Base-by-base conservation (phyloP, 495 filamentous ascomycete species). In the Collariella sp. region DNA sequence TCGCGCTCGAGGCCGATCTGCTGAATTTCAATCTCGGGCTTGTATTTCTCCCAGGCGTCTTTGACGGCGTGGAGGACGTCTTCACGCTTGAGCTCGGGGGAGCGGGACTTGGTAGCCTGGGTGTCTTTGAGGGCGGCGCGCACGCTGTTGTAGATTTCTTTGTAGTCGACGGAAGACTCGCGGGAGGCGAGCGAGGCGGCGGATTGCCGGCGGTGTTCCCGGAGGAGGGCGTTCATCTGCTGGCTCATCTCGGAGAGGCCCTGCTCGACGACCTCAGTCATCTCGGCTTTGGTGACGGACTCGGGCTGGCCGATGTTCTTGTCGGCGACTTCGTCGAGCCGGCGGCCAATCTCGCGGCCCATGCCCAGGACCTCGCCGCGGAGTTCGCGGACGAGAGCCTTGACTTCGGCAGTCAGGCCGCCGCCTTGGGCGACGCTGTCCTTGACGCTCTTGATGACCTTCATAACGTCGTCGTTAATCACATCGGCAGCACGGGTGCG, bases 301-400 rank as follows among this genome's bases (percentile, higher is more conserved):
- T 78, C 71, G 44, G 76, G 72, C 35, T 77, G 77, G 46, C 74
- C 73, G 23, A 67, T 9, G 40, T 72, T 68, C 18, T 74, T 73
- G 26, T 82, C 78, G 52, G 59, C 62, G 2, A 78, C 74, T 40
- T 87, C 79, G 50, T 95, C 88, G 2, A 96, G 74, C 62, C 86
- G 83, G n/a, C 86, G 81, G 26, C 84, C 89, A 24, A 96, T 77
- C 58, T 95, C 84, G 52, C 89, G 76, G 5, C 89, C 89, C 91
- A 96, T 95, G 4, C 88, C 89, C 2, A 96, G 79, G 7, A 97
- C 90, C 62, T 97, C 91, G 12, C 90, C 88, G 16, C 91, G 84
- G 35, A 98, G 75, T 59, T 96, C 91, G 38, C 88, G 83, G 12
- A 96, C 85, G 15, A 94, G 72, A 2, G 86, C 83, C 69, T 96